These are phyloP conservation scores for Populus davidiana DNA, from an alignment of 345 rosid species.

Conservation along the genomic window DNA sequence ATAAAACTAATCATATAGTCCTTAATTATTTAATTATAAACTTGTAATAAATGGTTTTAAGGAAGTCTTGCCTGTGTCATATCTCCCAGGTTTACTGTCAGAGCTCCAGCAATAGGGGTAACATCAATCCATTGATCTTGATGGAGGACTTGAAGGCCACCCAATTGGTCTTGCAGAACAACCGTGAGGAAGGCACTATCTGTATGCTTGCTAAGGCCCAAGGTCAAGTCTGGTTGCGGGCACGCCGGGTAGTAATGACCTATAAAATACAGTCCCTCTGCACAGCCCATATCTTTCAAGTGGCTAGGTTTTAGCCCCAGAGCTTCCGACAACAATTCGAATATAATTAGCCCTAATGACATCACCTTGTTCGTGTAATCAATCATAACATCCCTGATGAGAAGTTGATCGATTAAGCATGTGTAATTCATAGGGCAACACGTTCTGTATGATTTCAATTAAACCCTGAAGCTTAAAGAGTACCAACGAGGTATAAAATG, in stretches of 20 bases:
- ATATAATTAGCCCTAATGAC: not conserved
- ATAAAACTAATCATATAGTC: not conserved
- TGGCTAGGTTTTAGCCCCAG: conserved; percentile 1
- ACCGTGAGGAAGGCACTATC: conserved; percentile 6
- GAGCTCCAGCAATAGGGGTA: not conserved
- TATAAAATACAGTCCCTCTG: not conserved
- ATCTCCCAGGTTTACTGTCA: not conserved
- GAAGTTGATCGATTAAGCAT: not conserved
- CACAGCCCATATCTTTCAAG: conserved; percentile 9
- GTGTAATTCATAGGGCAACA: not conserved
- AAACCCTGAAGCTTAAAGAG: too few species aligned
- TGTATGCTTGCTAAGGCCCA: conserved; percentile 1
- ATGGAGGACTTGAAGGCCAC: conserved; percentile 13
- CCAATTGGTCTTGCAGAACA: not conserved
- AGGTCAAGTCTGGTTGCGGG: conserved; percentile 7
- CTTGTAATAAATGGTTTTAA: not conserved
- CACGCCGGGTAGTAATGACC: conserved; percentile 12
- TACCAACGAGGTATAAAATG: too few species aligned
- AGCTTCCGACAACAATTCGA: conserved; percentile 10
- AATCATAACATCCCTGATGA: not conserved
- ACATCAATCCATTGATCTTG: conserved; percentile 9
- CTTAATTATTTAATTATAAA: too few species aligned
- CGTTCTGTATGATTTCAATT: not conserved
- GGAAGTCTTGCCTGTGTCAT: not conserved
- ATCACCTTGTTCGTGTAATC: not conserved